Conservation (phyloP, 2,329 filamentous ascomycete genomes). For the Aspergillus quadricinctus region DNA sequence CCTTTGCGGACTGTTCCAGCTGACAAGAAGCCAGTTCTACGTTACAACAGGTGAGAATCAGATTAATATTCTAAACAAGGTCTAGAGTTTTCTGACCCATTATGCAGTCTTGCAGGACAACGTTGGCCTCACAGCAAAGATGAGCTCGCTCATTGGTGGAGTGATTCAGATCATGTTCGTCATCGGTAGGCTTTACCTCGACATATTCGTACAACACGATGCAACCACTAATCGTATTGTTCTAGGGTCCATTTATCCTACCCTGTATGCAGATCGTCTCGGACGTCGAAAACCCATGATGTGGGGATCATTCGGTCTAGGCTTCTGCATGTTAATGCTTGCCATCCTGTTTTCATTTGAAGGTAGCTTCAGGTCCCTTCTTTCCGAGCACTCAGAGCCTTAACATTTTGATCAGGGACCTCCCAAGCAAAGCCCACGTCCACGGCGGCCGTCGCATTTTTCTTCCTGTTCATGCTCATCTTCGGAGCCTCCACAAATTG, state of each 20-base stretch:
- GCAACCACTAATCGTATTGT: conserved; percentile 2
- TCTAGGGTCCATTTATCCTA: conserved; percentile 40
- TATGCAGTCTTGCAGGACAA: conserved; percentile 40
- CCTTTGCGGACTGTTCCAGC: neutral
- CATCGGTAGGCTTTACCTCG: conserved; percentile 15
- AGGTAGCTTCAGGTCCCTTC: conserved; percentile 11
- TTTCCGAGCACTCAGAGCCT: neutral
- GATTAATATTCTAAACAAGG: neutral
- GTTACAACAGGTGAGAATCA: conserved; percentile 20
- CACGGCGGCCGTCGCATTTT: conserved; percentile 47
- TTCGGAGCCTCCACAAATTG: conserved; percentile 45
- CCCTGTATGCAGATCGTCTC: conserved; percentile 43
- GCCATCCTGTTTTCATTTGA: conserved; percentile 43
- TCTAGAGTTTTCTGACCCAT: neutral
- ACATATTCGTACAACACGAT: neutral
- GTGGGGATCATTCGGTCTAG: conserved; percentile 30
- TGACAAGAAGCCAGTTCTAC: conserved; percentile 17
- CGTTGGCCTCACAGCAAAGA: conserved; percentile 42
- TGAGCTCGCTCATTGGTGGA: conserved; percentile 46
- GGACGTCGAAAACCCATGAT: conserved; percentile 37
- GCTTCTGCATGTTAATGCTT: conserved; percentile 41
- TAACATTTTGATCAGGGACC: conserved; percentile 15
- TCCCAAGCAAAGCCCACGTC: conserved; percentile 37
- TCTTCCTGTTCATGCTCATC: conserved; percentile 44
- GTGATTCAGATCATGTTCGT: conserved; percentile 33